phyloP scores from a whole-genome alignment of 805 yeast species.

The Lipomyces starkeyi region DNA sequence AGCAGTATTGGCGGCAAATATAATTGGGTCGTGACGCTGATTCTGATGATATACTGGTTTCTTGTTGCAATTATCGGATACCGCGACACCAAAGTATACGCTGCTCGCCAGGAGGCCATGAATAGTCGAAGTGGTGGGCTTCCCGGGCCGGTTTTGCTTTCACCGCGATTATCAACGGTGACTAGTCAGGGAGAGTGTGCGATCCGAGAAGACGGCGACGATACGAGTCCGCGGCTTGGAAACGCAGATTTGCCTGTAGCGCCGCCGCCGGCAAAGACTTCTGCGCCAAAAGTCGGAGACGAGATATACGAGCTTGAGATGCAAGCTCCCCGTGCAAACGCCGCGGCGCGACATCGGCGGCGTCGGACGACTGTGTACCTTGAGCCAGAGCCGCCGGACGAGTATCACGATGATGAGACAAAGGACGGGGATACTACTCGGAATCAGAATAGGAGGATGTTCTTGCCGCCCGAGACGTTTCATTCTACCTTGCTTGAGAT shows the following conservation, averaged over 20 bases:
- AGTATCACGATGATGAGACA: background rate
- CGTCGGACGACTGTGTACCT: background rate
- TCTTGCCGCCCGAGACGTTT: background rate
- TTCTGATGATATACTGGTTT: conserved; percentile 13
- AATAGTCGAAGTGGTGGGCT: background rate
- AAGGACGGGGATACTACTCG: background rate
- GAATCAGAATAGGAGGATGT: background rate
- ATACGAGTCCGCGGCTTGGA: background rate
- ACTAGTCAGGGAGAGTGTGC: background rate
- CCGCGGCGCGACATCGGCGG: background rate
- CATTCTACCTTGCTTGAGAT: background rate
- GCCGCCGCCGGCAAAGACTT: background rate
- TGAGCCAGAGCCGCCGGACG: background rate
- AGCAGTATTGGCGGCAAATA: conserved; percentile 2
- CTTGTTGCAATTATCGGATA: conserved; percentile 2
- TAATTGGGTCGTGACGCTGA: conserved; percentile 10
- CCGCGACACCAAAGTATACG: background rate
- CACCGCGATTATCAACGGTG: background rate
- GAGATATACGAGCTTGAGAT: conserved; percentile 2
- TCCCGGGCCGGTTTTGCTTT: background rate
- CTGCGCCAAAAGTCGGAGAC: background rate
- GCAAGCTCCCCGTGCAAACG: background rate
- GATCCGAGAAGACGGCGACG: background rate
- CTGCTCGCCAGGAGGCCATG: background rate
- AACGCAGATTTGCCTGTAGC: background rate